These are phyloP conservation scores for Leersia perrieri DNA, from an alignment of 176 grass and related monocot genomes.

Conservation along the genomic window DNA sequence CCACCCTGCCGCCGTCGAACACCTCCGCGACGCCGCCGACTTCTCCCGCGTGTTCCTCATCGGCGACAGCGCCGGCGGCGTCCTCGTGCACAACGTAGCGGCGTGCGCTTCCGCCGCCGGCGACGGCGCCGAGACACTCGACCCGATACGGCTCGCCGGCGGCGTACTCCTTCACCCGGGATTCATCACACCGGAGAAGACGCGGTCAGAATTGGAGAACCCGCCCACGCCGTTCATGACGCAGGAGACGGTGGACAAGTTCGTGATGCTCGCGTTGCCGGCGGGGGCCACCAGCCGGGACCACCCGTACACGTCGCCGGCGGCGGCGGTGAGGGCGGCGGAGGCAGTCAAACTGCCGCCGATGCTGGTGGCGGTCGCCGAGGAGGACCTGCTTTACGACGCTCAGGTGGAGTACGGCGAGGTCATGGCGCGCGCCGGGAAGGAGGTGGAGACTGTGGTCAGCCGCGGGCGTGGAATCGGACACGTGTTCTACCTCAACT, in stretches of 20 bases:
- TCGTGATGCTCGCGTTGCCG: constrained; percentile 34
- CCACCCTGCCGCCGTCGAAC: not conserved
- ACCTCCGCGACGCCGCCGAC: constrained; percentile 9
- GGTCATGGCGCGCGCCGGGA: not conserved
- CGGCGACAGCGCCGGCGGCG: constrained; percentile 48
- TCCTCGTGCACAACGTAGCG: constrained; percentile 49
- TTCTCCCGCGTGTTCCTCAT: constrained; percentile 60
- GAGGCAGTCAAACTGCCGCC: not conserved
- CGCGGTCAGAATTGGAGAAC: constrained; percentile 47
- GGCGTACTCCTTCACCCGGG: constrained; percentile 39
- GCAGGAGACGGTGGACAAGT: constrained; percentile 32
- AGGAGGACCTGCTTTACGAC: constrained; percentile 42
- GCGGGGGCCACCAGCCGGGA: constrained; percentile 24
- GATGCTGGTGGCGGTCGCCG: constrained; percentile 29
- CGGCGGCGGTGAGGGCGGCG: constrained; percentile 14
- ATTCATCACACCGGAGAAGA: constrained; percentile 20
- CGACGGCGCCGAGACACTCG: not conserved
- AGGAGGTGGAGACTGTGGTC: not conserved
- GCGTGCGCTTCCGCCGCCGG: not conserved
- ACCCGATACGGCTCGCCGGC: constrained; percentile 34
- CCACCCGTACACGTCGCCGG: constrained; percentile 28
- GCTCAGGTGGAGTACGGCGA: constrained; percentile 36
- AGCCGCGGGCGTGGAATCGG: not conserved
- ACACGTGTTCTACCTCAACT: constrained; percentile 48
- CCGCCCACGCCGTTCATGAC: constrained; percentile 23